phyloP scores from a whole-genome alignment of 2,329 filamentous ascomycete genomes.

The Tetracladium maxilliforme region DNA sequence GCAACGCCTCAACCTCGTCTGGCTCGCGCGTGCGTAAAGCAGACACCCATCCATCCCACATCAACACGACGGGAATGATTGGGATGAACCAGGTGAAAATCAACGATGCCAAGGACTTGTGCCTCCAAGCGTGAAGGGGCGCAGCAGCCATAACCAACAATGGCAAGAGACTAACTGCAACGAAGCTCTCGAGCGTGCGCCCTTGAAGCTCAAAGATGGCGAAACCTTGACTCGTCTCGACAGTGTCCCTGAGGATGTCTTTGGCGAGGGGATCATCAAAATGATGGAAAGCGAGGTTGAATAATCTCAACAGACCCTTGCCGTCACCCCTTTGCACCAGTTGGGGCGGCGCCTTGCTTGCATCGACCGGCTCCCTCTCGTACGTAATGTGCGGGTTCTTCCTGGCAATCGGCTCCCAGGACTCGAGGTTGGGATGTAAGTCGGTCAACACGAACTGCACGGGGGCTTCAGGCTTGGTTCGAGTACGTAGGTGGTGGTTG shows the following conservation, averaged over 20 bases:
- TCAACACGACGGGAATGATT: slow-evolving; percentile 49
- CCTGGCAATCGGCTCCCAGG: slow-evolving; percentile 39
- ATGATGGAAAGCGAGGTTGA: slow-evolving; percentile 65
- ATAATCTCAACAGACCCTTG: slow-evolving; percentile 49
- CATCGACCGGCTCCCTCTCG: slow-evolving; percentile 47
- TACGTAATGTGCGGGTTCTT: slow-evolving; percentile 42
- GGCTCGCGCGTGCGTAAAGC: slow-evolving; percentile 52
- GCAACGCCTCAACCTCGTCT: slow-evolving; percentile 44
- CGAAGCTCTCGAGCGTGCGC: slow-evolving; percentile 28
- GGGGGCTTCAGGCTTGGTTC: slow-evolving; percentile 8
- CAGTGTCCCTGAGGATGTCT: slow-evolving; percentile 46
- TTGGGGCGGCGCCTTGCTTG: slow-evolving; percentile 38
- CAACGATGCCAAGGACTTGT: slow-evolving; percentile 35
- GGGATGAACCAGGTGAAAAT: slow-evolving; percentile 54
- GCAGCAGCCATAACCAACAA: slow-evolving; percentile 9
- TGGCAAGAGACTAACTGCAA: too few species aligned
- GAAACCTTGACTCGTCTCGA: slow-evolving; percentile 51
- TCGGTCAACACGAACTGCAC: slow-evolving; percentile 52
- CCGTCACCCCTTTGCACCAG: slow-evolving; percentile 25
- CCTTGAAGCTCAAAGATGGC: slow-evolving; percentile 66
- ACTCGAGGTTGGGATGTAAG: slow-evolving; percentile 45
- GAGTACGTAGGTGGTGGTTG: slow-evolving; percentile 26
- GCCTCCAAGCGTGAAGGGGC: slow-evolving; percentile 34
- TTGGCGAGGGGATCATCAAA: slow-evolving; percentile 50
- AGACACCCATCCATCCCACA: slow-evolving; percentile 56